phyloP scores from a whole-genome alignment of 2,329 filamentous ascomycete species.

The Scedosporium minutisporum region DNA sequence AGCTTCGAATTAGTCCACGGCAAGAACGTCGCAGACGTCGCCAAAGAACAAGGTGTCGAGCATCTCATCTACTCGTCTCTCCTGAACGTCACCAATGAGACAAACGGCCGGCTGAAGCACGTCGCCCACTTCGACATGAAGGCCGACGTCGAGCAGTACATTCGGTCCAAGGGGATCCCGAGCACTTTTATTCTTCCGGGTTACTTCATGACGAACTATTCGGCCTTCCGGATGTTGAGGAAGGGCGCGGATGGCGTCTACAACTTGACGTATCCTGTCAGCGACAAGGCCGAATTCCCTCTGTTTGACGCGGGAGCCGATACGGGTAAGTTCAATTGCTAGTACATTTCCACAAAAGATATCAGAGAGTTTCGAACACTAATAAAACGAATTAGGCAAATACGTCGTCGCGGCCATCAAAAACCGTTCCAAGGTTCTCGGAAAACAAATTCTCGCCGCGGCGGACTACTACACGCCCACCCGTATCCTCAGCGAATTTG shows the following conservation, averaged over 20 bases:
- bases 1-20: slow-evolving; percentile 20
- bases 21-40: slow-evolving; percentile 35
- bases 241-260: slow-evolving; percentile 17
- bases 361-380: too few relatives aligned
- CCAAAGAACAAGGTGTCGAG: slow-evolving; percentile 29
- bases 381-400: slow-evolving; percentile 19
- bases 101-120: slow-evolving; percentile 25
- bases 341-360: neutral
- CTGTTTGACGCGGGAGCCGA: slow-evolving; percentile 27
- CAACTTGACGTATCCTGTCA: slow-evolving; percentile 17
- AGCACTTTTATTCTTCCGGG: slow-evolving; percentile 43
- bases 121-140: slow-evolving; percentile 48
- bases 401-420: slow-evolving; percentile 21
- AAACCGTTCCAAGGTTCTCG: slow-evolving; percentile 13
- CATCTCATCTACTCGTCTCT: slow-evolving; percentile 38
- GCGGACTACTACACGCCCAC: slow-evolving; percentile 25
- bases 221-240: slow-evolving; percentile 11
- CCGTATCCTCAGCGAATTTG: slow-evolving; percentile 19
- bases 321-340: slow-evolving; percentile 13
- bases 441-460: slow-evolving; percentile 25
- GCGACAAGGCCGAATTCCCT: slow-evolving; percentile 23
- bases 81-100: slow-evolving; percentile 25
- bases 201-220: slow-evolving; percentile 44
- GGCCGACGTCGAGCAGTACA: slow-evolving; percentile 45
- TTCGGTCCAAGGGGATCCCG: slow-evolving; percentile 36